Evolutionary conservation across 2,329 filamentous ascomycete species (phyloP).

Genomic region (Penicillium sumatraense): DNA sequence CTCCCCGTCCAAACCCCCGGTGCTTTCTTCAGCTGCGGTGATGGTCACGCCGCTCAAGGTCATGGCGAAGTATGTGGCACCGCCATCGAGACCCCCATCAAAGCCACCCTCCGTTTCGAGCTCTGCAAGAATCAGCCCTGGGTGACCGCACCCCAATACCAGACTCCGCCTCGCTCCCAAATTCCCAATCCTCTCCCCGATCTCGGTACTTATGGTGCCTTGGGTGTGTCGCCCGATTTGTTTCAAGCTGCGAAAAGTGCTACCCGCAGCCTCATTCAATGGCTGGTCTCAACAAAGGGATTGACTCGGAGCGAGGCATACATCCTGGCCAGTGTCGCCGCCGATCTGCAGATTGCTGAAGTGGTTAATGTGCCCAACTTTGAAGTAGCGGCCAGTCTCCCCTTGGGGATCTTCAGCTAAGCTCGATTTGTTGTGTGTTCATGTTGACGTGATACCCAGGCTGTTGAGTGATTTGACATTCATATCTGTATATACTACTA

Average conservation of each 20-base stretch:
- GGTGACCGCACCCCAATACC: constrained; percentile 55
- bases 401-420: constrained; percentile 52
- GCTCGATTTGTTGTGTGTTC: background rate
- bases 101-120: constrained; percentile 54
- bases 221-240: constrained; percentile 55
- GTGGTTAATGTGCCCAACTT: constrained; percentile 61
- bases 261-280: constrained; percentile 53
- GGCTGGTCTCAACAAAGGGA: constrained; percentile 54
- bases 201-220: constrained; percentile 51
- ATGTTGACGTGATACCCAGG: constrained; percentile 24
- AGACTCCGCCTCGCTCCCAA: constrained; percentile 39
- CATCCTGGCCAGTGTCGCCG: constrained; percentile 57
- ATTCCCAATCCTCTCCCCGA: constrained; percentile 31
- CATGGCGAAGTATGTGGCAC: constrained; percentile 61
- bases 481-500: constrained; percentile 9
- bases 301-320: constrained; percentile 55
- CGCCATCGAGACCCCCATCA: constrained; percentile 61
- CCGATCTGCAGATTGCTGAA: constrained; percentile 57
- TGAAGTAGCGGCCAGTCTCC: constrained; percentile 56
- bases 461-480: background rate
- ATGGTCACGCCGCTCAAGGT: constrained; percentile 60
- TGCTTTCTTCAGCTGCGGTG: constrained; percentile 59
- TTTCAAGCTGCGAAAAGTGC: constrained; percentile 56
- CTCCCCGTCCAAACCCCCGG: constrained; percentile 56
- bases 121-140: constrained; percentile 53